Conservation (phyloP, 148 eudicot species). For the Heliamphora exappendiculata region DNA sequence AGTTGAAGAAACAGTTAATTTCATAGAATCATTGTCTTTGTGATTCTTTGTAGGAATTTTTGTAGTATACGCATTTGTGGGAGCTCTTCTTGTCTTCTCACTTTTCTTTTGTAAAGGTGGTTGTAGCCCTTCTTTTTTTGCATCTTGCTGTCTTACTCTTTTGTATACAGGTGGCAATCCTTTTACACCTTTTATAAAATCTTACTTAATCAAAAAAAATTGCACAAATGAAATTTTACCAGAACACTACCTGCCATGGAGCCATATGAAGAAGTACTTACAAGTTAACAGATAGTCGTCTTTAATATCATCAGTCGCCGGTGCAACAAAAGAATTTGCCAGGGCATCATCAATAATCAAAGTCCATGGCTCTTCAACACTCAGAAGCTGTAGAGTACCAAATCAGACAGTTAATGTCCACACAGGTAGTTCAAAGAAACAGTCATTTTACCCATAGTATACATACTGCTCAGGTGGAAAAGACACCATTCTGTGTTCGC, state of each 20-base stretch:
- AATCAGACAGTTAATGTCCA: not conserved
- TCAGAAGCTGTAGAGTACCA: conserved; percentile 50
- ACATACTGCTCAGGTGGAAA: not conserved
- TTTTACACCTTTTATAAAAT: too few relatives aligned
- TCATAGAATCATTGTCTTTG: too few relatives aligned
- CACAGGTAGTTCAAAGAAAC: not conserved
- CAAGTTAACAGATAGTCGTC: conserved; percentile 68
- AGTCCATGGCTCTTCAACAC: conserved; percentile 80
- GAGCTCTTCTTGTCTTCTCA: too few relatives aligned
- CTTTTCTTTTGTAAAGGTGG: too few relatives aligned
- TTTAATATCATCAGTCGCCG: conserved; percentile 68
- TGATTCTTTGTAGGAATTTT: too few relatives aligned
- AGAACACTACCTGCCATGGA: not conserved
- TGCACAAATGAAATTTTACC: not conserved
- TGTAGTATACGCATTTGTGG: too few relatives aligned
- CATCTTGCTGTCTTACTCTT: too few relatives aligned
- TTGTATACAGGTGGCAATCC: too few relatives aligned
- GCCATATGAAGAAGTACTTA: conserved; percentile 31
- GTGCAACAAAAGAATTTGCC: conserved; percentile 87
- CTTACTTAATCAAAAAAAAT: too few relatives aligned
- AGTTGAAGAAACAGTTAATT: too few relatives aligned
- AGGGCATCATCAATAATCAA: conserved; percentile 81
- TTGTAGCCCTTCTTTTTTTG: too few relatives aligned
- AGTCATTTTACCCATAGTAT: not conserved
- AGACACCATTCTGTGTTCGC: too few relatives aligned